Evolutionary conservation across 2,329 filamentous ascomycete genomes (phyloP), one percentile per base, ranked within the genome.

Genomic region (Aureobasidium sp.): DNA sequence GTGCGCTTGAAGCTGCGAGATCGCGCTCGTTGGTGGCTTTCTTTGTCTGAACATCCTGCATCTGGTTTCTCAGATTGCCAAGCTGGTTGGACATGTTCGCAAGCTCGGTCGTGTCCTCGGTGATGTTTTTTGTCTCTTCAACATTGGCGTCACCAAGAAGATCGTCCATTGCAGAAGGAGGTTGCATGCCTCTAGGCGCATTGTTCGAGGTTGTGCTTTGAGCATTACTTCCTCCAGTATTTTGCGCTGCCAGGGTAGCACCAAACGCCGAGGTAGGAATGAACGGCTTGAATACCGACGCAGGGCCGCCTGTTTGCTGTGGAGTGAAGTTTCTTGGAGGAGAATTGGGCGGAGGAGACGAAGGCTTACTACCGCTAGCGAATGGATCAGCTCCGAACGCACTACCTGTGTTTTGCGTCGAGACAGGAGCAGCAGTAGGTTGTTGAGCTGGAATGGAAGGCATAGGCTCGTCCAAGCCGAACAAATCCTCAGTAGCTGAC

Each of bases 21-120:
- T 95, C 88, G 59, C 85, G 85, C 68, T 96, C 90, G 0, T 86
- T 86, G 2, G 81, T 80, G 4, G 75, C 79, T 58, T 90, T 85
- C 70, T 95, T 91, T 29, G 78, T 81, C 66, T 95, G 89, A 1
- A 95, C 86, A 61, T 91, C 89, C 66, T 95, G 89, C 83, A 95
- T 95, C 71, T 98, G 90, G 64, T 85, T 94, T 0, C 90, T 86
- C 53, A 98, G 72, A 2, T 87, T 91, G 27, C 89, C 85, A 59
- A 98, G 89, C 68, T 97, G 93, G 67, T 95, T 97, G 1, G 91
- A 96, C 61, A 98, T 77, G 66, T 98, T 97, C 48, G 90, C 93
- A 55, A 98, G 78, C 68, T 98, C 93, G 0, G 87, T 85, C 2
- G 90, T 93, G 65, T 98, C 93, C 59, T 84, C 85, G 0, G 86